Evolutionary conservation across 192 early-diverging fungal species (phyloP).

Genomic region (Jimgerdemannia flammicorona): DNA sequence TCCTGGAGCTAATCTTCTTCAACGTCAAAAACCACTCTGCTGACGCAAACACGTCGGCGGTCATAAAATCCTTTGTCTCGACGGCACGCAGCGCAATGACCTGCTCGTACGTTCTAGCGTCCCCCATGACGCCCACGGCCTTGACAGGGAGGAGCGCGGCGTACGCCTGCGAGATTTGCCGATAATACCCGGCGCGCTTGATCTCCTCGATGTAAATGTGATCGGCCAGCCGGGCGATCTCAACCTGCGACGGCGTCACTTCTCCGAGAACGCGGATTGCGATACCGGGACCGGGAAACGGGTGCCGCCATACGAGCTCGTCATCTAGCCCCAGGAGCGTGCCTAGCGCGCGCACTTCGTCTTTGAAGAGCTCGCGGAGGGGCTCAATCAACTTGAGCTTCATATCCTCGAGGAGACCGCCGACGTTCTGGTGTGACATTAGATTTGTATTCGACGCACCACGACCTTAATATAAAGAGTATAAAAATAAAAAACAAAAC

Average conservation of each 20-base stretch:
- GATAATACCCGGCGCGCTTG: conserved; percentile 95
- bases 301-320: conserved; percentile 97
- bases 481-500: background rate
- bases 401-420: conserved; percentile 95
- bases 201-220: conserved; percentile 99
- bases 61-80: conserved; percentile 98
- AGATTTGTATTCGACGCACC: background rate
- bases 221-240: conserved; percentile 93
- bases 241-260: conserved; percentile 90
- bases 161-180: conserved; percentile 97
- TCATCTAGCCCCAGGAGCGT: conserved; percentile 84
- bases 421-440: conserved; percentile 64
- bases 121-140: conserved; percentile 99
- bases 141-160: conserved; percentile 92
- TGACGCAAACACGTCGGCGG: conserved; percentile 71
- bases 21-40: conserved; percentile 54
- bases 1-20: conserved; percentile 90
- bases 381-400: conserved; percentile 98
- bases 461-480: background rate
- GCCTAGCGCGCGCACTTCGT: conserved; percentile 98
- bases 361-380: conserved; percentile 97
- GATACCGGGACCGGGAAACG: conserved; percentile 99
- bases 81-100: conserved; percentile 96
- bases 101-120: conserved; percentile 98
- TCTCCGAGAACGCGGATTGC: conserved; percentile 97